Percentiles rank a stretch among this genome's conserved stretches.
Evolutionary conservation across 2,329 filamentous ascomycete genomes (phyloP).

Genomic region (Alternaria triticimaculans): DNA sequence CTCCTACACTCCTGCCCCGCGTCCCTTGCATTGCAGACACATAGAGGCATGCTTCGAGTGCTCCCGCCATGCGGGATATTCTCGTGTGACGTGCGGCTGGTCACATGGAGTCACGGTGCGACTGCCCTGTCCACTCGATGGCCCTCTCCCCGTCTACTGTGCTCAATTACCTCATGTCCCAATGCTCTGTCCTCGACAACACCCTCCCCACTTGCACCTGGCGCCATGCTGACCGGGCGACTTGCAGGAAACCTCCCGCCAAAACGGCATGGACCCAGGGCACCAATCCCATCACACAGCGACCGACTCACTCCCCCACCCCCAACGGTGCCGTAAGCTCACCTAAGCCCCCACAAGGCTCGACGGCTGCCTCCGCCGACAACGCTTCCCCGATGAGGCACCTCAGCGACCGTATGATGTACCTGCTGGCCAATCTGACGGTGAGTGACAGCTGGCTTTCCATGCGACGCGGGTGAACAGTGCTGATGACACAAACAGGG

Average conservation of each 20-base stretch:
- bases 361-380: conserved; percentile 52
- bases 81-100: conserved; percentile 41
- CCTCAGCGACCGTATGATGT: conserved; percentile 66
- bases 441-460: conserved; percentile 52
- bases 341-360: conserved; percentile 51
- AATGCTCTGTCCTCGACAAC: conserved; percentile 6
- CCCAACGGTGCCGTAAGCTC: conserved; percentile 61
- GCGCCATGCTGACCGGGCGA: conserved; percentile 34
- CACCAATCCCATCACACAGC: conserved; percentile 67
- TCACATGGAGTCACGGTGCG: conserved; percentile 46
- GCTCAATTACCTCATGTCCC: conserved; percentile 6
- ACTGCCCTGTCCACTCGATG: conserved; percentile 26
- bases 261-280: conserved; percentile 68
- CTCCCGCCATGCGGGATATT: conserved; percentile 21
- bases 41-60: conserved; percentile 25
- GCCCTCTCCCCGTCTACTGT: conserved; percentile 3
- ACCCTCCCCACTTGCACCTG: conserved; percentile 11
- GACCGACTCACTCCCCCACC: conserved; percentile 55
- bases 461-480: neutral
- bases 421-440: conserved; percentile 64
- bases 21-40: neutral
- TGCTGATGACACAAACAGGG: conserved; percentile 54
- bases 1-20: neutral
- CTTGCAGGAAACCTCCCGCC: conserved; percentile 56
- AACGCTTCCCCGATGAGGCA: conserved; percentile 63